Conservation (phyloP, 2,329 filamentous ascomycete genomes). For the Dactylella cylindrospora region DNA sequence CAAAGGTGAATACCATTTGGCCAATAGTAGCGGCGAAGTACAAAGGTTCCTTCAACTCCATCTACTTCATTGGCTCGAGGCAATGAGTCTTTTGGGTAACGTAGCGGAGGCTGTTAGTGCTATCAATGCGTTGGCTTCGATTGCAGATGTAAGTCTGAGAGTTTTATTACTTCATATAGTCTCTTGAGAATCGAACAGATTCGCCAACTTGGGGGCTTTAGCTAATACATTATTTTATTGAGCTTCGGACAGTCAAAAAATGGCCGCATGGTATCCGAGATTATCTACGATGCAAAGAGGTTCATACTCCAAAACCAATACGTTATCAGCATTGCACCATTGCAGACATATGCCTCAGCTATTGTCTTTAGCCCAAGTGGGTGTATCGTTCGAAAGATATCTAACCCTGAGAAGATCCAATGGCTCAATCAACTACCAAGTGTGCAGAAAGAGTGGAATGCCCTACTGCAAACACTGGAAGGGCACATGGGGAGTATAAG, state of each 20-base stretch:
- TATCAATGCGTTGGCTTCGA: conserved; percentile 1
- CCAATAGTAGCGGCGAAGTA: conserved; percentile 49
- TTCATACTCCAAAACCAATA: not conserved
- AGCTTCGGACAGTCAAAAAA: too few species aligned
- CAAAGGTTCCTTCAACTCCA: conserved; percentile 50
- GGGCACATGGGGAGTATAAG: not conserved
- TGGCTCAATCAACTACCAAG: not conserved
- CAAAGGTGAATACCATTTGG: conserved; percentile 45
- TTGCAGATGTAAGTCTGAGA: not conserved
- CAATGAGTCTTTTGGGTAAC: conserved; percentile 50
- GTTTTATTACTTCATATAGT: not conserved
- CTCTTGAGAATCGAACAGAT: not conserved
- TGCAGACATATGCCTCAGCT: not conserved
- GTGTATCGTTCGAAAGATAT: not conserved
- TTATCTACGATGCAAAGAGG: not conserved
- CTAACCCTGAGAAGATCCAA: not conserved
- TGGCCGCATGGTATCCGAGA: not conserved
- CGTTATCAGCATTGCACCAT: not conserved
- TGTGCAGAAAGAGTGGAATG: not conserved
- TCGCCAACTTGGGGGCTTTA: too few species aligned
- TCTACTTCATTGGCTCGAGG: conserved; percentile 52
- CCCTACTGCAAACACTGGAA: conserved; percentile 3
- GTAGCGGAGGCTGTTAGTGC: conserved; percentile 40
- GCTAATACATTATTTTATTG: too few species aligned
- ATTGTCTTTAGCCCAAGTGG: not conserved